Percentiles rank a stretch among this genome's conserved stretches.
phyloP scores from a whole-genome alignment of 2,329 filamentous ascomycete genomes.

The Trichophyton equinum region DNA sequence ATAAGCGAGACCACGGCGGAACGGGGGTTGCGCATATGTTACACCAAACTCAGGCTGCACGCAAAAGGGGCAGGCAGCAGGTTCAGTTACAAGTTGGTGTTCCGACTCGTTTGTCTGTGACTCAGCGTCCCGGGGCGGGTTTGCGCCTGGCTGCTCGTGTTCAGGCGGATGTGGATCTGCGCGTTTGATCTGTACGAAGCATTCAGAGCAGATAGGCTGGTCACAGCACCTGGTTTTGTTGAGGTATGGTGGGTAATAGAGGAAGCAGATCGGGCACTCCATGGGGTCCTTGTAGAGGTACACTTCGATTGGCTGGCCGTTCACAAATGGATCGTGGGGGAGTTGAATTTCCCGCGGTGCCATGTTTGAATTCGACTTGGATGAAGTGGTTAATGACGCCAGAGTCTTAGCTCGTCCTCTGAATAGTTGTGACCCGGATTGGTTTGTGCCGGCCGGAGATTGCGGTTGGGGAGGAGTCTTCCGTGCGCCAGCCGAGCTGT shows the following conservation, averaged over 20 bases:
- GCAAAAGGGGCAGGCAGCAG: slow-evolving; percentile 87
- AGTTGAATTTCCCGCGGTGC: slow-evolving; percentile 65
- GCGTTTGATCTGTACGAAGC: slow-evolving; percentile 96
- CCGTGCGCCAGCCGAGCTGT: slow-evolving; percentile 53
- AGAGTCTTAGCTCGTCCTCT: slow-evolving; percentile 80
- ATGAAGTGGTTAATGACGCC: slow-evolving; percentile 65
- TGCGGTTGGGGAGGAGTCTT: slow-evolving; percentile 24
- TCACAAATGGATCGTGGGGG: slow-evolving; percentile 73
- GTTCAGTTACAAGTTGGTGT: slow-evolving; percentile 69
- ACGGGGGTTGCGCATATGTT: slow-evolving; percentile 82
- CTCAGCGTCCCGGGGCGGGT: slow-evolving; percentile 22
- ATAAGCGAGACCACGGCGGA: slow-evolving; percentile 70
- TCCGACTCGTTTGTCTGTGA: slow-evolving; percentile 35
- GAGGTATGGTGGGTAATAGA: slow-evolving; percentile 87
- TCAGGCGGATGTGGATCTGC: slow-evolving; percentile 83
- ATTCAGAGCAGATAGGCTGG: slow-evolving; percentile 93
- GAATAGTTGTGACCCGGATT: slow-evolving; percentile 47
- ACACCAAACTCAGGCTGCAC: slow-evolving; percentile 90
- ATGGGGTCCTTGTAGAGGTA: slow-evolving; percentile 81
- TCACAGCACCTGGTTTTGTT: slow-evolving; percentile 93
- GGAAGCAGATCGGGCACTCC: slow-evolving; percentile 93
- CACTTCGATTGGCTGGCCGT: slow-evolving; percentile 86
- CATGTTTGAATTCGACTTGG: slow-evolving; percentile 63
- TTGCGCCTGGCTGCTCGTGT: slow-evolving; percentile 44
- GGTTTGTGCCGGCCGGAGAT: slow-evolving; percentile 41